These are phyloP conservation scores for Scheffersomyces amazonensis DNA, from an alignment of 805 yeast species.

Conservation along the genomic window DNA sequence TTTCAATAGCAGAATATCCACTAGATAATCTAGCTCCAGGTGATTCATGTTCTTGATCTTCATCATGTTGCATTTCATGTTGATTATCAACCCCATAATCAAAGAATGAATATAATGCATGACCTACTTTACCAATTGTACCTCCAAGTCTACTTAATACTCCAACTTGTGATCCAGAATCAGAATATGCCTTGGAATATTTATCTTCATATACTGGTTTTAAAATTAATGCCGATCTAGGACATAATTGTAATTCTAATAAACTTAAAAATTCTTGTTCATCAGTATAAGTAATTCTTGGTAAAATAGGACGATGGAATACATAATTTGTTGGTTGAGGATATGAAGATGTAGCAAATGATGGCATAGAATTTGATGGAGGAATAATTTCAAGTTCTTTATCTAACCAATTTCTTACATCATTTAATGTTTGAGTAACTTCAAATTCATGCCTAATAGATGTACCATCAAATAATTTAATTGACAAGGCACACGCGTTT, in stretches of 20 bases:
- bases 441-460: conserved; percentile 51
- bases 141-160: conserved; percentile 6
- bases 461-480: conserved; percentile 67
- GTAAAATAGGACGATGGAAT: conserved; percentile 39
- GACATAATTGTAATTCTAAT: conserved; percentile 54
- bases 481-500: conserved; percentile 45
- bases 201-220: conserved; percentile 51
- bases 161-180: conserved; percentile 4
- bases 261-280: conserved; percentile 57
- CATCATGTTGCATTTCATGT: conserved; percentile 6
- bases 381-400: conserved; percentile 31
- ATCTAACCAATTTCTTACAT: conserved; percentile 64
- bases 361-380: conserved; percentile 46
- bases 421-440: conserved; percentile 43
- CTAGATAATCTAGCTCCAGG: not conserved
- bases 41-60: not conserved
- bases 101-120: conserved; percentile 38
- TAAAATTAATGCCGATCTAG: conserved; percentile 71
- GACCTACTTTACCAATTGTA: conserved; percentile 13
- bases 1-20: not conserved
- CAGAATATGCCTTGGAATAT: conserved; percentile 7
- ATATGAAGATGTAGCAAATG: conserved; percentile 48
- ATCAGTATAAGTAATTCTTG: conserved; percentile 44
- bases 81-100: conserved; percentile 35
- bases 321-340: conserved; percentile 54